Conservation (phyloP, 306 rosid genomes). For the Quercus robur region DNA sequence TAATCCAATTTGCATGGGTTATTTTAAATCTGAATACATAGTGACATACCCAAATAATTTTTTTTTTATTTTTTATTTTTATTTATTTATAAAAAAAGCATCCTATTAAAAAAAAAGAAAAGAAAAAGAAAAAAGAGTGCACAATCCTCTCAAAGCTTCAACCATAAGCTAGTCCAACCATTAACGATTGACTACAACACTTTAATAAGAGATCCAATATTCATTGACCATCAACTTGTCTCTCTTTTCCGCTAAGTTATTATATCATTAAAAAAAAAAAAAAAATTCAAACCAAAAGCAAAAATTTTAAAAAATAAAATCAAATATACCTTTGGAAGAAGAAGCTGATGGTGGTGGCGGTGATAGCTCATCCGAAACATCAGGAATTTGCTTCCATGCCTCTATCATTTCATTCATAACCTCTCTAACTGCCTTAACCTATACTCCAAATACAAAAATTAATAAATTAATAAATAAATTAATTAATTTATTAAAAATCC, state of each 20-base stretch:
- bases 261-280: no score
- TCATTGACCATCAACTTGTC: not conserved
- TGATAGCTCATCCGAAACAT: constrained; percentile 65
- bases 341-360: constrained; percentile 63
- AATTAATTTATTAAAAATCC: not conserved
- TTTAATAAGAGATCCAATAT: not conserved
- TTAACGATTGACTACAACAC: no score
- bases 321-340: constrained; percentile 67
- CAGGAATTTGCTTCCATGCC: constrained; percentile 90
- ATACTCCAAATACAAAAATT: not conserved
- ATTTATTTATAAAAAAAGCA: no score
- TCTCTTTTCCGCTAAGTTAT: not conserved
- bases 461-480: no score
- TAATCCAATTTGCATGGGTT: no score
- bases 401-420: constrained; percentile 89
- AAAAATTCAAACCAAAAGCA: constrained; percentile 2
- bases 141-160: no score
- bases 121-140: no score
- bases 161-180: no score
- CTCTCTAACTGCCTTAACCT: constrained; percentile 90
- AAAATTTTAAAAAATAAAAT: not conserved
- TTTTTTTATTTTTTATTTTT: no score
- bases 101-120: no score
- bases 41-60: no score
- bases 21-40: no score